Conservation (phyloP, 345 rosid genomes). For the Ailanthus altissimus region DNA sequence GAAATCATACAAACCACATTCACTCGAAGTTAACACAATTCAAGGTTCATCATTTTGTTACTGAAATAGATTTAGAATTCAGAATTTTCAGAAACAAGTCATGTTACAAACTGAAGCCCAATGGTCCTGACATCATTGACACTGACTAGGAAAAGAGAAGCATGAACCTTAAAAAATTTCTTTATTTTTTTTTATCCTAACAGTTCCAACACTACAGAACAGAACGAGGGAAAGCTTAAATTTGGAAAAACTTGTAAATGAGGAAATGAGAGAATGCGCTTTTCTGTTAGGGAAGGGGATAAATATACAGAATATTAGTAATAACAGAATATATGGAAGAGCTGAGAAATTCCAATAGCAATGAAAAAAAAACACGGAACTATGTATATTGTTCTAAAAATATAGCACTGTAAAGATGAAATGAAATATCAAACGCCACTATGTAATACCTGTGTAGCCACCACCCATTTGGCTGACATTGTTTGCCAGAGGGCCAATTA, state of each 20-base stretch:
- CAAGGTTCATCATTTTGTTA: constrained; percentile 5
- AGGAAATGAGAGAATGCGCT: no score
- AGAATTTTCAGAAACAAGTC: background rate
- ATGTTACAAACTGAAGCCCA: background rate
- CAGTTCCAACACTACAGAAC: background rate
- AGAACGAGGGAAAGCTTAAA: background rate
- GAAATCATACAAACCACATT: constrained; percentile 4
- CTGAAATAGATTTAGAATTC: background rate
- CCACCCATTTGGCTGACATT: constrained; percentile 66
- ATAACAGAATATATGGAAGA: no score
- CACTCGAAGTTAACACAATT: constrained; percentile 1
- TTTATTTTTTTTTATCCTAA: background rate
- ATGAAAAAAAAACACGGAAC: background rate
- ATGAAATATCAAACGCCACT: background rate
- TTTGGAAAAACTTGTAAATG: background rate
- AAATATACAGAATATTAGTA: background rate
- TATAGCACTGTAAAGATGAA: background rate
- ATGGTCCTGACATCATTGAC: background rate
- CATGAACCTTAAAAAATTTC: background rate
- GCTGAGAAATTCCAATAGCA: constrained; percentile 2
- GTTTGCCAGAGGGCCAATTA: constrained; percentile 80
- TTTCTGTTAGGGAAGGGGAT: background rate
- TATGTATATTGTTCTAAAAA: background rate
- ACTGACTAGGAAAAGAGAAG: background rate
- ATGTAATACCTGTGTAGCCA: constrained; percentile 63